Evolutionary conservation across 2,329 filamentous ascomycete species (phyloP).

Genomic region (Sclerotinia sclerotiorum): DNA sequence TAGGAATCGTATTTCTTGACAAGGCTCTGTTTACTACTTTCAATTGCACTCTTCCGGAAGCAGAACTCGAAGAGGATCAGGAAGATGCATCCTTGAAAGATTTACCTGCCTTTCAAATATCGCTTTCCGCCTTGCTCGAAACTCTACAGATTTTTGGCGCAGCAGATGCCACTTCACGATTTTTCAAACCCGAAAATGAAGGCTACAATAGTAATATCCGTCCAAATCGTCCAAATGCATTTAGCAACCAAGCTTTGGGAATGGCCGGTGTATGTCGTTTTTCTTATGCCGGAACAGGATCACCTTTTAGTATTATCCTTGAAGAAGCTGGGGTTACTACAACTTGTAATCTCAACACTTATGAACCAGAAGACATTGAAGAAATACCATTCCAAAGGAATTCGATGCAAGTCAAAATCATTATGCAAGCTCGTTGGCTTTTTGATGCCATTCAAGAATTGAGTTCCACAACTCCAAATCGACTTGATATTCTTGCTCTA

Average conservation of each 20-base stretch:
- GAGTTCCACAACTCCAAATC: constrained; percentile 61
- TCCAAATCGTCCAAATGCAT: constrained; percentile 68
- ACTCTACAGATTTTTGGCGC: constrained; percentile 94
- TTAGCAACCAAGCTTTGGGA: constrained; percentile 78
- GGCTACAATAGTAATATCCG: constrained; percentile 61
- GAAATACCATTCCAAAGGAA: constrained; percentile 88
- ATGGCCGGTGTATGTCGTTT: constrained; percentile 85
- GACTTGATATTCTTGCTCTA: constrained; percentile 66
- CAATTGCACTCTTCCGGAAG: constrained; percentile 57
- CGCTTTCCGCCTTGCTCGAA: constrained; percentile 82
- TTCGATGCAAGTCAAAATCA: constrained; percentile 83
- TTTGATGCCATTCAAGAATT: constrained; percentile 71
- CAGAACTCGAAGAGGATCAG: constrained; percentile 43
- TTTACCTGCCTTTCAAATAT: constrained; percentile 79
- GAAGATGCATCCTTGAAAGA: constrained; percentile 43
- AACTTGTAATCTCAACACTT: constrained; percentile 86
- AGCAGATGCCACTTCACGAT: constrained; percentile 61
- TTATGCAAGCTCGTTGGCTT: constrained; percentile 78
- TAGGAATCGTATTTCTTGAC: constrained; percentile 79
- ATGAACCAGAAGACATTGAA: constrained; percentile 70
- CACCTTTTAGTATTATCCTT: constrained; percentile 79
- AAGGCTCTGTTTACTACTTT: constrained; percentile 87
- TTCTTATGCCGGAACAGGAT: constrained; percentile 71
- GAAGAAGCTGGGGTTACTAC: constrained; percentile 86
- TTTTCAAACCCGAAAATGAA: constrained; percentile 59